Conservation (phyloP, 2,329 filamentous ascomycete genomes). For the Aureobasidium leucospermi region DNA sequence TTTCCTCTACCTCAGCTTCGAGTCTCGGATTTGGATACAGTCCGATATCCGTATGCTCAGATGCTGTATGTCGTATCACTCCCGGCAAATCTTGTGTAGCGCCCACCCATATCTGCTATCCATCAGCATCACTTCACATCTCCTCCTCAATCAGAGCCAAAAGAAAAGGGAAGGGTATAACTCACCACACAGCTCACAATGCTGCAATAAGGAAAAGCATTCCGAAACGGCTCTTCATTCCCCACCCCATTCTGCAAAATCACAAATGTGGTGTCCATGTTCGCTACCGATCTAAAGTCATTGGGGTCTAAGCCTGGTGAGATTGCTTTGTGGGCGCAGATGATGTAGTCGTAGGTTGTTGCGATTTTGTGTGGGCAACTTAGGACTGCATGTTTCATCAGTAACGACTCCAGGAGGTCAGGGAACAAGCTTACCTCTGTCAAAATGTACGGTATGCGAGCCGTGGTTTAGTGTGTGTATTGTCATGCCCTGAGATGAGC, state of each 20-base stretch:
- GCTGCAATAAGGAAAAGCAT: slow-evolving; percentile 43
- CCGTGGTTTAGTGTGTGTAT: slow-evolving; percentile 37
- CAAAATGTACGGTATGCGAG: slow-evolving; percentile 22
- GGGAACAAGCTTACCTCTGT: not conserved
- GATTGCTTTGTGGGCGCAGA: slow-evolving; percentile 41
- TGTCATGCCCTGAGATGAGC: slow-evolving; percentile 30
- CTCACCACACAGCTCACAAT: slow-evolving; percentile 47
- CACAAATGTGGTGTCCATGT: slow-evolving; percentile 45
- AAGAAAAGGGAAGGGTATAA: not conserved
- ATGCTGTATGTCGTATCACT: slow-evolving; percentile 42
- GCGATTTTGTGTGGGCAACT: slow-evolving; percentile 28
- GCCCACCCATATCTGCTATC: slow-evolving; percentile 42
- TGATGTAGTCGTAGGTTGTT: slow-evolving; percentile 38
- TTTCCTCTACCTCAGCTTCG: slow-evolving; percentile 27
- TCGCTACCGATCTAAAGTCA: slow-evolving; percentile 25
- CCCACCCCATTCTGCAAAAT: slow-evolving; percentile 58
- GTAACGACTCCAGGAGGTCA: not conserved
- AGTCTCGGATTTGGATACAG: slow-evolving; percentile 38
- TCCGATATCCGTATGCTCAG: slow-evolving; percentile 50
- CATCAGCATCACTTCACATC: not conserved
- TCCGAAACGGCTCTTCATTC: slow-evolving; percentile 50
- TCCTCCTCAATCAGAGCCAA: not conserved
- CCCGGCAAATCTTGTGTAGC: slow-evolving; percentile 45
- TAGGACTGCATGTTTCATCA: slow-evolving; percentile 27
- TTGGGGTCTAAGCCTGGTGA: slow-evolving; percentile 31